phyloP scores from a whole-genome alignment of 1,139 yeast genomes.

The Taphrina wiesneri region DNA sequence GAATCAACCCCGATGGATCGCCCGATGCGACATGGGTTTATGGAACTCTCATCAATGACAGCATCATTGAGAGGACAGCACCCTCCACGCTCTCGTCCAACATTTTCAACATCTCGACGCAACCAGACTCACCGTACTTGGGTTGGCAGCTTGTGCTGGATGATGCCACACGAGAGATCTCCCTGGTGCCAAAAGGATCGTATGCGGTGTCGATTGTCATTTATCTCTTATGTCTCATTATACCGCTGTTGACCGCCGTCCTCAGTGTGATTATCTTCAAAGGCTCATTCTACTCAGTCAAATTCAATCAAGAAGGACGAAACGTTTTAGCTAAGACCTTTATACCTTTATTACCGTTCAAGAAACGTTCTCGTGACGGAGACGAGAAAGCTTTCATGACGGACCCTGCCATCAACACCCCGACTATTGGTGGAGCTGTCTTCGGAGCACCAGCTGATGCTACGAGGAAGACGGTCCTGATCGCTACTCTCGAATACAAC shows the following conservation, averaged over 20 bases:
- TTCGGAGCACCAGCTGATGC: conserved; percentile 12
- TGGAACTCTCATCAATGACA: conserved; percentile 28
- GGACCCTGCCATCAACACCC: conserved; percentile 26
- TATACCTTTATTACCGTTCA: conserved; percentile 32
- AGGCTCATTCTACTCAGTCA: conserved; percentile 35
- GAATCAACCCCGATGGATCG: conserved; percentile 32
- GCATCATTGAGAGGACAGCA: conserved; percentile 29
- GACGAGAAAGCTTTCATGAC: conserved; percentile 26
- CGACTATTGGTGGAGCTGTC: conserved; percentile 12
- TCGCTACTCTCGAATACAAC: conserved; percentile 37
- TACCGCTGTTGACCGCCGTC: conserved; percentile 32
- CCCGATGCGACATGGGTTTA: conserved; percentile 35
- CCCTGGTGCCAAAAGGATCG: conserved; percentile 26
- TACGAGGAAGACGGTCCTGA: conserved; percentile 33
- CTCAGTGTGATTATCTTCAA: conserved; percentile 33
- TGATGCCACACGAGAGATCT: conserved; percentile 22
- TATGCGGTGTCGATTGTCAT: conserved; percentile 32
- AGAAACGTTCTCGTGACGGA: conserved; percentile 2
- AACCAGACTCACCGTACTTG: conserved; percentile 28
- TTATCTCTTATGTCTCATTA: conserved; percentile 27
- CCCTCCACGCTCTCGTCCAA: conserved; percentile 33
- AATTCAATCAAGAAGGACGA: conserved; percentile 35
- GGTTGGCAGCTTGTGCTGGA: conserved; percentile 29
- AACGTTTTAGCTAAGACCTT: conserved; percentile 26
- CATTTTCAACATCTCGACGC: conserved; percentile 33